phyloP scores from a whole-genome alignment of 805 yeast species.

The Monosporozyma aerobia region DNA sequence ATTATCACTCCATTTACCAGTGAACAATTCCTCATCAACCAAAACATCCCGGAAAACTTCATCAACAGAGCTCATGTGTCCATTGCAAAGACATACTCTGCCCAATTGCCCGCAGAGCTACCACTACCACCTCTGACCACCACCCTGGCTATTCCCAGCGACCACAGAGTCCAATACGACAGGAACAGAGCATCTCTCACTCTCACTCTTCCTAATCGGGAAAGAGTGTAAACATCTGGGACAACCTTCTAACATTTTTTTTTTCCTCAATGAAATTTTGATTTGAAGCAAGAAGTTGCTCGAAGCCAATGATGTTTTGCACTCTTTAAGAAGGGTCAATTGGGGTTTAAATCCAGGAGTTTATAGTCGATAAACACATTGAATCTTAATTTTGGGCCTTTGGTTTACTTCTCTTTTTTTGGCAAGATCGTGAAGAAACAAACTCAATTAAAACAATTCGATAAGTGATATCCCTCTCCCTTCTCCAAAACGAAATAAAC shows the following conservation, averaged over 20 bases:
- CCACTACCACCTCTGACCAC: background rate
- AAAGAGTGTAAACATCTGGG: background rate
- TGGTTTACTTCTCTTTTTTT: background rate
- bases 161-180: background rate
- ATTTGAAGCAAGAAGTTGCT: background rate
- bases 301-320: background rate
- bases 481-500: background rate
- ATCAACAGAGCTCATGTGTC: constrained; percentile 1
- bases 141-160: background rate
- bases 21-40: background rate
- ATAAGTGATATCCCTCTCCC: background rate
- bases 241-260: background rate
- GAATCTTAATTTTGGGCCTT: background rate
- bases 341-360: background rate
- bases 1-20: background rate
- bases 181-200: background rate
- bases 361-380: background rate
- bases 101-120: background rate
- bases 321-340: background rate
- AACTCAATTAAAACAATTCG: background rate
- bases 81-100: background rate
- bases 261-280: background rate
- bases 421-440: background rate
- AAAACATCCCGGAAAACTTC: background rate
- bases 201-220: background rate